A percentile compares a stretch with the other conserved stretches of the same genome.
phyloP scores from a whole-genome alignment of 345 rosid species.

The Lepidium aucheri region DNA sequence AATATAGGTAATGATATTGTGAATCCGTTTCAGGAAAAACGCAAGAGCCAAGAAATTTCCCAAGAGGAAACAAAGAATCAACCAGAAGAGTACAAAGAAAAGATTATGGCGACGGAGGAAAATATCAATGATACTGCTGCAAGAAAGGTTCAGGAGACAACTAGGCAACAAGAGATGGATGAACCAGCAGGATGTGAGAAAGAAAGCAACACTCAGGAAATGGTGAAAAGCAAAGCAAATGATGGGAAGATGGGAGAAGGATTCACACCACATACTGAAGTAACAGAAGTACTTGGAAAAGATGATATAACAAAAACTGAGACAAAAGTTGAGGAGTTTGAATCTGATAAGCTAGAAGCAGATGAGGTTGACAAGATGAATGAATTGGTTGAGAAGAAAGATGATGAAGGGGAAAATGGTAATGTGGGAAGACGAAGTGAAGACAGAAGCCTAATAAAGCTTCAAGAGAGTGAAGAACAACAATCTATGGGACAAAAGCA shows the following conservation, averaged over 20 bases:
- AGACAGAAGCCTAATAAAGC: not conserved
- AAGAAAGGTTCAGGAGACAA: not conserved
- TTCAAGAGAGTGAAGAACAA: not conserved
- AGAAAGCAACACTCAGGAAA: not conserved
- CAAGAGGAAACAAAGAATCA: not conserved
- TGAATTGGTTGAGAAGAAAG: not conserved
- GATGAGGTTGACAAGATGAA: not conserved
- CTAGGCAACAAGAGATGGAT: not conserved
- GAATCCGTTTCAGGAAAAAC: too few species aligned
- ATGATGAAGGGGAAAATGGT: not conserved
- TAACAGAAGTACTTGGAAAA: not conserved
- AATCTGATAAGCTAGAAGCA: not conserved
- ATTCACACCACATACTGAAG: not conserved
- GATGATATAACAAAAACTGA: not conserved
- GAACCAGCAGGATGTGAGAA: not conserved
- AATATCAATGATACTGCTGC: not conserved
- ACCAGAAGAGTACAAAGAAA: not conserved
- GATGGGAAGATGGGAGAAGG: not conserved
- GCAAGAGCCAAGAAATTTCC: too few species aligned
- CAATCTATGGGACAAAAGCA: not conserved
- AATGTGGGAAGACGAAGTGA: not conserved
- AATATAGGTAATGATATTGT: not conserved
- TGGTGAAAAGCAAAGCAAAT: not conserved
- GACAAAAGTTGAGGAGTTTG: not conserved
- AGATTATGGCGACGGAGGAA: not conserved